A percentile compares a stretch with the other conserved stretches of the same genome.
These are phyloP conservation scores for Darksidea phi DNA, from an alignment of 495 filamentous ascomycete genomes.

Conservation along the genomic window DNA sequence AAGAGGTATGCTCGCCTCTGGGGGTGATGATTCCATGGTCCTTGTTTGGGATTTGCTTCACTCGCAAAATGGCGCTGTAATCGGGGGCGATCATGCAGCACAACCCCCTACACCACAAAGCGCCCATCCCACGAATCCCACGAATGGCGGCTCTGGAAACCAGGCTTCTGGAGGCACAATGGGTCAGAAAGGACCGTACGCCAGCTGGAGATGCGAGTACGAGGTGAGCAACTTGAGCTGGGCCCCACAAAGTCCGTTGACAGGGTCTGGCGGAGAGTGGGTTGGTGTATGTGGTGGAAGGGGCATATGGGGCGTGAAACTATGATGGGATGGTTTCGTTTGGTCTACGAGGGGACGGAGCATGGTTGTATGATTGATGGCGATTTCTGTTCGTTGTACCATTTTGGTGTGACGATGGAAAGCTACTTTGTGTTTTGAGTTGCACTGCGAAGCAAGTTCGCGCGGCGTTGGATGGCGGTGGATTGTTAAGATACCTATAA, in stretches of 20 bases:
- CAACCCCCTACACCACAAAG: constrained; percentile 50
- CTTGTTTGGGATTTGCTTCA: constrained; percentile 92
- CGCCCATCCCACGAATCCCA: constrained; percentile 36
- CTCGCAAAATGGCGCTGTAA: constrained; percentile 46
- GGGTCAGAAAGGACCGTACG: constrained; percentile 60
- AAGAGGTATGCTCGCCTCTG: constrained; percentile 84
- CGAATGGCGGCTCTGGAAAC: constrained; percentile 36
- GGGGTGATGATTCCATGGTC: constrained; percentile 86
- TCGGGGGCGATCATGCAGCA: constrained; percentile 42
- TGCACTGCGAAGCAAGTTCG: too few relatives aligned
- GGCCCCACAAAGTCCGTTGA: constrained; percentile 75
- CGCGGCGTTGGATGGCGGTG: too few relatives aligned
- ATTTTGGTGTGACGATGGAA: too few relatives aligned
- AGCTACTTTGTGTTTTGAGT: too few relatives aligned
- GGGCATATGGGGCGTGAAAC: constrained; percentile 83
- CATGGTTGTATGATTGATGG: too few relatives aligned
- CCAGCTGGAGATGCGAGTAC: constrained; percentile 91
- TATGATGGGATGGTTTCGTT: constrained; percentile 51
- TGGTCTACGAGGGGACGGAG: too few relatives aligned
- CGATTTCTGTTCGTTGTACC: too few relatives aligned
- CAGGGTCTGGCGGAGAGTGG: constrained; percentile 83
- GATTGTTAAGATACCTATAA: too few relatives aligned
- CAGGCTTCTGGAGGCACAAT: constrained; percentile 7
- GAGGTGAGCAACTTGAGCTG: constrained; percentile 95
- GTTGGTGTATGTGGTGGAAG: constrained; percentile 87